phyloP scores from a whole-genome alignment of 2,329 filamentous ascomycete genomes.

The Xylogone sp. region DNA sequence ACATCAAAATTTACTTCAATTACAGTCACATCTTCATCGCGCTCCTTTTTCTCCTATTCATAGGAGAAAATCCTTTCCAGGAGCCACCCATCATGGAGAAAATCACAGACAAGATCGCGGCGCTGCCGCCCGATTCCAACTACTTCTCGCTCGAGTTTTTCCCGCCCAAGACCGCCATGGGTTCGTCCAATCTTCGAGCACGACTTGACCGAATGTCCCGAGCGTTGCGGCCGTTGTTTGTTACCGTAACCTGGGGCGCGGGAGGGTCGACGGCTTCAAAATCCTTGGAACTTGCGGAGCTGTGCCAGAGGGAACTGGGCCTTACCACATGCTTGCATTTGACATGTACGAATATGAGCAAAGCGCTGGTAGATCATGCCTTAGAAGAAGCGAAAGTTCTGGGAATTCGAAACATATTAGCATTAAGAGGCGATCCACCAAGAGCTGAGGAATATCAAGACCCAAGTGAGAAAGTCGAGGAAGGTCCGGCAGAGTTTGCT shows the following conservation, averaged over 20 bases:
- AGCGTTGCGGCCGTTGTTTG: conserved; percentile 85
- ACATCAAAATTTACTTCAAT: background rate
- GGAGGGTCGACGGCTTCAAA: conserved; percentile 89
- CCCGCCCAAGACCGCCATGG: conserved; percentile 94
- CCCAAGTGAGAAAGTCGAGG: conserved; percentile 52
- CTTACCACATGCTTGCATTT: conserved; percentile 94
- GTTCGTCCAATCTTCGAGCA: conserved; percentile 88
- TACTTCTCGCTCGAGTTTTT: conserved; percentile 99
- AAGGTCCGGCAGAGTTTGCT: conserved; percentile 58
- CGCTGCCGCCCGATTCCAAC: conserved; percentile 72
- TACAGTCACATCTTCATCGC: background rate
- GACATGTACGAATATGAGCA: conserved; percentile 97
- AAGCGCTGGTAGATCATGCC: conserved; percentile 78
- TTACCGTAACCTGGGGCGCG: conserved; percentile 97
- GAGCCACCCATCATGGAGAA: conserved; percentile 50
- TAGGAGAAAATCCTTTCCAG: background rate
- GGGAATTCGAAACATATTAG: conserved; percentile 91
- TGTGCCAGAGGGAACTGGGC: conserved; percentile 88
- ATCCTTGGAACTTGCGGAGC: conserved; percentile 89
- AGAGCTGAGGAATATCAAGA: conserved; percentile 82
- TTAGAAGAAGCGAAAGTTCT: conserved; percentile 86
- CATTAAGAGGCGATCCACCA: conserved; percentile 86
- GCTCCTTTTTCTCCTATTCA: background rate
- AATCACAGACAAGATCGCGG: conserved; percentile 93
- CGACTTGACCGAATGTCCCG: conserved; percentile 94